Base-by-base conservation (phyloP, 495 filamentous ascomycete genomes). In the Corynascus novoguineensis region DNA sequence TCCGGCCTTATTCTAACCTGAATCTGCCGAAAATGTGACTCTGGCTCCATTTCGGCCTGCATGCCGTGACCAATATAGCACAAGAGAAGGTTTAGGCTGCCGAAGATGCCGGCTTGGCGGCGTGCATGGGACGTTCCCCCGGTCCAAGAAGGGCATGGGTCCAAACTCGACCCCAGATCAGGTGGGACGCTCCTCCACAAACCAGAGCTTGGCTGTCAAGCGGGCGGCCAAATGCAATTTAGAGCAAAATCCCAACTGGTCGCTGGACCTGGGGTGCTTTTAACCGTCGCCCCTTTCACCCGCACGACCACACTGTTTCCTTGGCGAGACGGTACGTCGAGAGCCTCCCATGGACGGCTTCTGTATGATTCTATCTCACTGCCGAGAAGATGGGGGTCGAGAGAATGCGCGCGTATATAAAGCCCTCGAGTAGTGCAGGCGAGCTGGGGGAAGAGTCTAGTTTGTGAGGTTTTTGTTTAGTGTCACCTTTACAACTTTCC, bases 101-200 rank as follows among this genome's bases (percentile, higher is more conserved):
- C 49, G 34, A 27, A 28, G 22, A 9, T 17, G 35, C 49, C 49
- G 35, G 6, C 34, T 15, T n/a, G 22, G 9, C 21, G 21, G n/a
- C 21, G 21, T 51, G 49, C 49, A 51, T 34, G 21, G 21, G 21
- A 40, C 12, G 34, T n/a, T 38, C 11, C 22, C 35, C 29, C 7
- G n/a, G 22, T 19, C 34, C 24, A 7, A 15, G 5, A 25, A 48
- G 11, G 22, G 49, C 10, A 52, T 52, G 35, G 34, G 8, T 6
- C 28, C 22, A 12, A n/a, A n/a, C n/a, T 52, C 34, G 17, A 52
- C 49, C 51, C 38, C 51, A 34, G 51, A 45, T 54, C 51, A 54
- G 37, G 51, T 54, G 51, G 38, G 35, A 45, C 28, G 25, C n/a
- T 9, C 34, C 15, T 10, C n/a, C 24, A 42, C 35, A 19, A 0